phyloP scores from a whole-genome alignment of 176 grass and related monocot genomes.

The Luzula sylvatica region DNA sequence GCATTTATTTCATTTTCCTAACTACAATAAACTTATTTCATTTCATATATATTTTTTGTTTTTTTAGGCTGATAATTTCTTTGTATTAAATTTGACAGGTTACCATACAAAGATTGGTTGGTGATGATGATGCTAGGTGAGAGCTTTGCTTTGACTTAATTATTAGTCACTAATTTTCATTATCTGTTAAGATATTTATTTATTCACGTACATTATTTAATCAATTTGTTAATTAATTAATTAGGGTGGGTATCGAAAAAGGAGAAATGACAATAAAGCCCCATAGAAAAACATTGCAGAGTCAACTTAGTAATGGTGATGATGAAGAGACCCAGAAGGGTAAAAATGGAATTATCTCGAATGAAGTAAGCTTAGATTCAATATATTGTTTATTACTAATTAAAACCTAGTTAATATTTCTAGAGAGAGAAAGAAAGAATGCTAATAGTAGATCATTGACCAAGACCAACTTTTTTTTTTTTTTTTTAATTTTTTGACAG shows the following conservation, averaged over 20 bases:
- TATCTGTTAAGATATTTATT: conserved; percentile 7
- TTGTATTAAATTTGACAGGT: conserved; percentile 59
- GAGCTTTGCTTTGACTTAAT: conserved; percentile 26
- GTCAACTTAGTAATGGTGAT: conserved; percentile 54
- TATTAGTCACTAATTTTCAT: conserved; percentile 29
- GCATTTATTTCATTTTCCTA: not conserved
- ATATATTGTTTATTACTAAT: too few species aligned
- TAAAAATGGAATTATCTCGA: conserved; percentile 44
- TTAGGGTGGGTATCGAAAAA: conserved; percentile 28
- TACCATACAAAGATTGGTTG: conserved; percentile 85
- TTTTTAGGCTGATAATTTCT: conserved; percentile 6
- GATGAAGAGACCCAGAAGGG: conserved; percentile 42
- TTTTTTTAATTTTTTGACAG: conserved; percentile 30
- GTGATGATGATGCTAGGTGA: conserved; percentile 55
- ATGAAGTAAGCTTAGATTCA: conserved; percentile 38
- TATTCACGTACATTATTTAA: conserved; percentile 32
- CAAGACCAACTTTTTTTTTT: too few species aligned
- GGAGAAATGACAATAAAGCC: conserved; percentile 23
- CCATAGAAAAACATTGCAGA: conserved; percentile 42
- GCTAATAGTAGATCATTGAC: not conserved
- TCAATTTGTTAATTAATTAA: conserved; percentile 23
- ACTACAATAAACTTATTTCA: not conserved
- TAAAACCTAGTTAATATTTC: too few species aligned
- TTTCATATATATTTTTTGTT: conserved; percentile 20
- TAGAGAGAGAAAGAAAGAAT: too few species aligned